Conservation (phyloP, 768 basidiomycete genomes). For the Suillus hirtellus region DNA sequence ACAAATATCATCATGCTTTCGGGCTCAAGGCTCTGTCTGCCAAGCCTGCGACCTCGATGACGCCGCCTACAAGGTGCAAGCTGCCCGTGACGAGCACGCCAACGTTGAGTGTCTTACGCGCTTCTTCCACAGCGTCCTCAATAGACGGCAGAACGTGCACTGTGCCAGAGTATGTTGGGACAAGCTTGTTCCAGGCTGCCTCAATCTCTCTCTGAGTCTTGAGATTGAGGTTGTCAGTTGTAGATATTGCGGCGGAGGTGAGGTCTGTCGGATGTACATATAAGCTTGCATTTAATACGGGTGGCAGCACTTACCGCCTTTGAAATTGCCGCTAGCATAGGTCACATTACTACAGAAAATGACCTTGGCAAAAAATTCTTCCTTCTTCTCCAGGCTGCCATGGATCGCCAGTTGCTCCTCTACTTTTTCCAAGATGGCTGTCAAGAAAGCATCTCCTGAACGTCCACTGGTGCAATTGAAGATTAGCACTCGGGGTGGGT, state of each 20-base stretch:
- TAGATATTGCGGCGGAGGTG: constrained; percentile 64
- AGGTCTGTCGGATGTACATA: constrained; percentile 56
- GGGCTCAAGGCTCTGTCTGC: constrained; percentile 20
- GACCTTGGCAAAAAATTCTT: constrained; percentile 74
- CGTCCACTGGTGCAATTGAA: constrained; percentile 97
- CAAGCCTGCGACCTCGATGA: constrained; percentile 87
- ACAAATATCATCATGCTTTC: constrained; percentile 1
- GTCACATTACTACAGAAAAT: constrained; percentile 98
- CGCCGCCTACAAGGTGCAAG: constrained; percentile 89
- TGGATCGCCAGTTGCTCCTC: constrained; percentile 46
- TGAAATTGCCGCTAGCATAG: constrained; percentile 84
- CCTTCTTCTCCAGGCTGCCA: constrained; percentile 37
- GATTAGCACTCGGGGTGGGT: constrained; percentile 61
- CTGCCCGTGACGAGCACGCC: constrained; percentile 90
- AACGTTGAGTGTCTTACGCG: constrained; percentile 28
- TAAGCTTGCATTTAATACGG: constrained; percentile 3
- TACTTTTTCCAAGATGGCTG: constrained; percentile 54
- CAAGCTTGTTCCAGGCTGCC: constrained; percentile 65
- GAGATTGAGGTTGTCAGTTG: constrained; percentile 62
- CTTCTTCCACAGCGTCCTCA: constrained; percentile 77
- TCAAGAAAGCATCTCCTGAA: constrained; percentile 73
- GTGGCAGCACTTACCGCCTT: constrained; percentile 66
- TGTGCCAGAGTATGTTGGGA: constrained; percentile 58
- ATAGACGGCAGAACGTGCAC: constrained; percentile 86
- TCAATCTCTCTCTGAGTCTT: constrained; percentile 78